Base-by-base conservation (phyloP, 495 filamentous ascomycete genomes). In the Hyaloscypha finlandica region DNA sequence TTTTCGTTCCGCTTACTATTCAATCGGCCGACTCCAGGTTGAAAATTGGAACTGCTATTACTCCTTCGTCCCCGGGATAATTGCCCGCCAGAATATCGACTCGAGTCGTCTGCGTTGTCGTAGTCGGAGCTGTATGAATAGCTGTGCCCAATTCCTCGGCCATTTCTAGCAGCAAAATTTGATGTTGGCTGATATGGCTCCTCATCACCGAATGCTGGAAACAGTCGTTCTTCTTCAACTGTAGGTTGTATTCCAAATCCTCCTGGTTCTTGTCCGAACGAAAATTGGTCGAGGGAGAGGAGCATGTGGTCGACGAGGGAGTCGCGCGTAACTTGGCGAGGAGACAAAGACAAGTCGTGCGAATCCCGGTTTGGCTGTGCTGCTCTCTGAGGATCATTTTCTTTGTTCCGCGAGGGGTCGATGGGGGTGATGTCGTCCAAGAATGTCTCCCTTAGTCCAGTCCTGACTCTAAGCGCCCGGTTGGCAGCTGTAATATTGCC, bases 281-380 rank as follows among this genome's bases (percentile, higher is more conserved):
- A 85, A 74, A 92, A 85, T 79, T 92, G 89, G 77, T 96, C 92
- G 65, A 97, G 85, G 20, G 94, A 96, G 35, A 93, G 84, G 14
- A 97, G 85, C 87, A 97, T 92, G 73, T 96, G 94, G 76, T 94
- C 91, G 53, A 97, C 90, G 56, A 97, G 87, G 29, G 93, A 97
- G 70, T 93, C 91, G 59, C 93, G 87, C 32, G 88, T 89, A 68
- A 89, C 87, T 74, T 93, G 89, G 64, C 88, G 82, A 58, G 89
- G 81, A 8, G 89, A 87, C 59, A 96, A 80, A 37, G 92, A 93
- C 59, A 97, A 81, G 76, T 97, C 93, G 80, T 97, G 93, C 31
- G 93, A 94, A 75, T 97, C 92, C 58, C 89, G 85, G 63, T 65
- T 35, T 25, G 9, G 6, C 25, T 52, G 39, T 30, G 29, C 25